Percentiles rank a stretch among this genome's conserved stretches.
Conservation (phyloP, 2,329 filamentous ascomycete genomes). For the Pyrenochaeta sp. region DNA sequence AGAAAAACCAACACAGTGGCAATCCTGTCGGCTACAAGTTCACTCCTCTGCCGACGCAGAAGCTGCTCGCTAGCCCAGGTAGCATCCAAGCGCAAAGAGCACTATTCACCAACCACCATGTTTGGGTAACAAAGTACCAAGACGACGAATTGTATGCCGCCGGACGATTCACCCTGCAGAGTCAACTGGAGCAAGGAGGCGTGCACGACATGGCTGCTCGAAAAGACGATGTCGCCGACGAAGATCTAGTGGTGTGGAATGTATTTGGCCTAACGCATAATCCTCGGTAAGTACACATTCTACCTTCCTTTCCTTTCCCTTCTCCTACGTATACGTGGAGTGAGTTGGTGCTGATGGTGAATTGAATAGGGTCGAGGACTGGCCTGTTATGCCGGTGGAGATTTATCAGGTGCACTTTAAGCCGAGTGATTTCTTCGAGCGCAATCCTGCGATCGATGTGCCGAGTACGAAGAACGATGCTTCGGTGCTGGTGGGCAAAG, state of each 20-base stretch:
- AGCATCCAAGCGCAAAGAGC: conserved; percentile 58
- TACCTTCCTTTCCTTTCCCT: too few species aligned
- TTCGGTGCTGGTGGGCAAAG: conserved; percentile 39
- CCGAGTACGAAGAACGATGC: conserved; percentile 49
- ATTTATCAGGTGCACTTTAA: conserved; percentile 58
- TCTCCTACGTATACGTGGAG: too few species aligned
- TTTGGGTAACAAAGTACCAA: conserved; percentile 64
- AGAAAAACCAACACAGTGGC: conserved; percentile 56
- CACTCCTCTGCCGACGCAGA: conserved; percentile 57
- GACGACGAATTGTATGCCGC: conserved; percentile 62
- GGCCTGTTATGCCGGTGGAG: conserved; percentile 61
- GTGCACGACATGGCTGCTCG: conserved; percentile 55
- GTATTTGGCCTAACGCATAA: conserved; percentile 63
- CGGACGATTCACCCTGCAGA: conserved; percentile 59
- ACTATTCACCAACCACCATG: conserved; percentile 59
- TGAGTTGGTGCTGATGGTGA: not conserved
- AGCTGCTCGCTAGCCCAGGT: conserved; percentile 57
- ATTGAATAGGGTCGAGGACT: conserved; percentile 53
- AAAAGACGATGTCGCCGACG: conserved; percentile 53
- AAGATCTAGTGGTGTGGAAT: conserved; percentile 61
- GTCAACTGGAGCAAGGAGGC: conserved; percentile 53
- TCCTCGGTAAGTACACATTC: conserved; percentile 43
- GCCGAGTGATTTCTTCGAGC: conserved; percentile 63
- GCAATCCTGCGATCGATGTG: conserved; percentile 63
- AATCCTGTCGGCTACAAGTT: conserved; percentile 60